Base-by-base conservation (phyloP, 73 alveolate genomes). In the Blepharisma japonicum region DNA sequence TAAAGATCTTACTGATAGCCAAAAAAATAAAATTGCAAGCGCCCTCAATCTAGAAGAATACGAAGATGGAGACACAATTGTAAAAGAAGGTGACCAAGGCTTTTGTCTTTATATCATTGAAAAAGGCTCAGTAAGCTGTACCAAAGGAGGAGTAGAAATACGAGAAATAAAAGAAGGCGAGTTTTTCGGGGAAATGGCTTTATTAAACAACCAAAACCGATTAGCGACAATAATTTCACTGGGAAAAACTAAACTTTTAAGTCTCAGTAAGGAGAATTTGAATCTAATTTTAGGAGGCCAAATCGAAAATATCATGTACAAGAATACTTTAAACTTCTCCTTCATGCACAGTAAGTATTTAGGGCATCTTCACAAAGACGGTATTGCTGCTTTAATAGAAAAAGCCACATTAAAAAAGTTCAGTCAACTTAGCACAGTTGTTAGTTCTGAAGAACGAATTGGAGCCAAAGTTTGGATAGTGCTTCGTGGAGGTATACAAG, bases 81-180 rank as follows among this genome's bases (percentile, higher is more conserved):
- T 85, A n/a, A 81, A 72, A 42, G 92, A 85, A 81, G 92, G 92
- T 5, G 92, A 85, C 68, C 49, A 71, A 45, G 92, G 89, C 45
- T 90, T 81, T 81, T 71, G 81, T 6, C 71, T 85, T 56, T 85
- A 68, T 54, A 82, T 85, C 32, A 81, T 85, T 23, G 71, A 85
- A 67, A 66, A 85, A 74, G 92, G 92, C 25, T 81, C 51, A 23
- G 83, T 85, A 14, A 50, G 76, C 7, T 68, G 81, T 0, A 45
- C 50, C 38, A 80, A 68, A 39, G 86, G 81, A 42, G 79, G 80
- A 21, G 54, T 81, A 21, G 56, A 61, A 48, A 54, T 85, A 11
- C 71, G 89, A 71, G 71, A 70, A n/a, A 66, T 85, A 68, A 23
- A 49, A 70, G 14, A 70, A 45, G 92, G 92, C 14, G 92, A 85